A percentile compares a stretch with the other conserved stretches of the same genome.
These are phyloP conservation scores for Botrytis fragariae DNA, from an alignment of 2,329 filamentous ascomycete genomes.

Conservation along the genomic window DNA sequence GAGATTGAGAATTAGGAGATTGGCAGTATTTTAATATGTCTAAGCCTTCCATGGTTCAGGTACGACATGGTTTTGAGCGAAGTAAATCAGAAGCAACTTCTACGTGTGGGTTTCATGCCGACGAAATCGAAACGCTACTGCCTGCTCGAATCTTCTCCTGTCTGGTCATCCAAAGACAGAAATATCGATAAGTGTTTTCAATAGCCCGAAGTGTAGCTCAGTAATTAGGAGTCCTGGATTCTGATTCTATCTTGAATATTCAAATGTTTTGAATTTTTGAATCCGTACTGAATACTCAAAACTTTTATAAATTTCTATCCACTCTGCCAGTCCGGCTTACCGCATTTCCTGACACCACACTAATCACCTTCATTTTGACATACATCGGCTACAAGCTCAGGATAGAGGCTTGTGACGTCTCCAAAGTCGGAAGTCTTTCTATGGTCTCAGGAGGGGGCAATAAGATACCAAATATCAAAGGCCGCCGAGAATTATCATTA, in stretches of 20 bases:
- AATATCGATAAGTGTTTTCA: neutral
- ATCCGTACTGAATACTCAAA: neutral
- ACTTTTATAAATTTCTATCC: neutral
- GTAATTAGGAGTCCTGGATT: fast-evolving
- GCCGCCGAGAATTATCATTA: neutral
- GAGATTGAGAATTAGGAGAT: too few species aligned
- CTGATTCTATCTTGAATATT: neutral
- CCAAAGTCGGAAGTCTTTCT: neutral
- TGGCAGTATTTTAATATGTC: fast-evolving
- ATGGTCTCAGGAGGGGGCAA: neutral
- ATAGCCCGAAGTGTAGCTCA: fast-evolving
- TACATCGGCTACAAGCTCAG: fast-evolving
- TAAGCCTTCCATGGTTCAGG: too few species aligned
- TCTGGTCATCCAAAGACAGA: too few species aligned
- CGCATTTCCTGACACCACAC: neutral
- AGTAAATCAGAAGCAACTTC: neutral
- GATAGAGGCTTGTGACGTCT: neutral
- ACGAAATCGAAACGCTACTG: neutral
- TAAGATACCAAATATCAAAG: neutral
- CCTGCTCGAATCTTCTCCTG: too few species aligned
- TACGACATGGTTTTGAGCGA: neutral
- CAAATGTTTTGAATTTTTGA: neutral
- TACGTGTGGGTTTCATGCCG: too few species aligned
- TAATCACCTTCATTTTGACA: fast-evolving
- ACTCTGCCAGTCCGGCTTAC: neutral